Base-by-base conservation (phyloP, 176 grass and related monocot genomes). In the Cenchrus fungigraminus region DNA sequence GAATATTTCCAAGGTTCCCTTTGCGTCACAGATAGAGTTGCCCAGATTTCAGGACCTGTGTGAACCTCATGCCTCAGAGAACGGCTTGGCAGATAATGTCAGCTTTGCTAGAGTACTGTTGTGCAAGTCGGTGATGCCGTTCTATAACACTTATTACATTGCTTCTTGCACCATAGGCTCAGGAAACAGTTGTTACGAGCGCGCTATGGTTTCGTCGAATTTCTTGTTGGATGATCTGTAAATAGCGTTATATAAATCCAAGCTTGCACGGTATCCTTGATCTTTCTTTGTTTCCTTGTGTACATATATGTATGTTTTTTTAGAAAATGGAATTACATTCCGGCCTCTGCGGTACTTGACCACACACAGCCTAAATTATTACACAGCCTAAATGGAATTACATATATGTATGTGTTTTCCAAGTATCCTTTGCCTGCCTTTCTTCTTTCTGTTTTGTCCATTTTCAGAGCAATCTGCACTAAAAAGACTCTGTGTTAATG, bases 41-140 rank as follows among this genome's bases (percentile, higher is more conserved):
- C 28, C 73, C 5, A n/a, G 65, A 11, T 60, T 83, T 9, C 9
- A 66, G 34, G 32, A 74, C 32, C 46, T 68, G 5, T 61, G 44
- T 61, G 25, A 43, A 37, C 17, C 50, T 60, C 34, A 0, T 60
- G 19, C 10, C 12, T 1, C 6, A 0, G 9, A 44, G 19, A 11
- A 56, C 20, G 28, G 11, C 16, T 44, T 63, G 8, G 56, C 56
- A 6, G 46, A 62, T 20, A 25, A 60, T 6, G 5, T 3, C 17
- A 0, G 8, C 2, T 68, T 17, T 60, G 28, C 7, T 16, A 71
- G 11, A 15, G 65, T 88, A 9, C 11, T 82, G 12, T 8, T 88
- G 44, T 88, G 86, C 79, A 83, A 69, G 31, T 53, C 73, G 11
- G 46, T 83, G 46, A 71, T 83, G 11, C 86, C 79, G 3, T 61